A percentile compares a stretch with the other conserved stretches of the same genome.
Evolutionary conservation across 192 early-diverging fungal genomes (phyloP).

Genomic region (Linnemannia elongata): DNA sequence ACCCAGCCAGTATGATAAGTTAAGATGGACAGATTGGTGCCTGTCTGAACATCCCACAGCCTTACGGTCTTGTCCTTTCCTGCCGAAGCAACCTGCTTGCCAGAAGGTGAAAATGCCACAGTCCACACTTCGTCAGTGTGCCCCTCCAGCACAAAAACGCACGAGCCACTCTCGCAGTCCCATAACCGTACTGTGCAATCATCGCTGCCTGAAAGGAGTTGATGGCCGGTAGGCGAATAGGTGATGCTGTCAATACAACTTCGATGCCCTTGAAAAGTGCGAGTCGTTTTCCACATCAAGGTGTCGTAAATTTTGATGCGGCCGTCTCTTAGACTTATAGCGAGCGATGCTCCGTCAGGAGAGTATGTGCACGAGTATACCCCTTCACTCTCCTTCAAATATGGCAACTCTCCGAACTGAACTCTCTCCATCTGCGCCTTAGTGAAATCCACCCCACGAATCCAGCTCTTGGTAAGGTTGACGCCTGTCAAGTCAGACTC

Average conservation of each 20-base stretch:
- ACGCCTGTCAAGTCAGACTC: not conserved
- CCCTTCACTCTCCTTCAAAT: not conserved
- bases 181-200: not conserved
- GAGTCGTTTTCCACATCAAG: not conserved
- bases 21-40: too few relatives aligned
- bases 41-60: too few relatives aligned
- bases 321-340: not conserved
- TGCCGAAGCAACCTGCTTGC: not conserved
- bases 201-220: not conserved
- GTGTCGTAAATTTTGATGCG: not conserved
- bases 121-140: not conserved
- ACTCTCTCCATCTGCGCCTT: too few relatives aligned
- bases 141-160: not conserved
- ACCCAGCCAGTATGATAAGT: too few relatives aligned
- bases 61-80: not conserved
- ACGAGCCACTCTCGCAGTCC: not conserved
- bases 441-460: constrained; percentile 2
- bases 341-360: not conserved
- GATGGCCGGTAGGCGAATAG: not conserved
- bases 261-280: not conserved
- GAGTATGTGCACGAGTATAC: not conserved
- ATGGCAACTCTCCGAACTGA: too few relatives aligned
- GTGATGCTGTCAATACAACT: not conserved
- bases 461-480: constrained; percentile 7
- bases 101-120: not conserved